phyloP scores from a whole-genome alignment of 176 grass and related monocot species.

The Carex kokanica region DNA sequence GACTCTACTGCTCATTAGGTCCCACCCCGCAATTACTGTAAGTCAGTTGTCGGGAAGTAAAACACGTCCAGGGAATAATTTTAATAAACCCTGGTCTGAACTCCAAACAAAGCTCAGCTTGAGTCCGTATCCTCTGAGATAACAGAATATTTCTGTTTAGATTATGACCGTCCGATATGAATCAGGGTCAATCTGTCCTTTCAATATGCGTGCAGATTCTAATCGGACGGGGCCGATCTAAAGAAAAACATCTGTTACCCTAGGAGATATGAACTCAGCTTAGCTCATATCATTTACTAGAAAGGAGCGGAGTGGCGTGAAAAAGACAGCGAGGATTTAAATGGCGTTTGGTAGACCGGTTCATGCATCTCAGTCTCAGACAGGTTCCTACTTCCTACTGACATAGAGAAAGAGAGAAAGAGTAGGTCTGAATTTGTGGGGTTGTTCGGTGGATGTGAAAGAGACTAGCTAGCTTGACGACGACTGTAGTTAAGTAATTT shows the following conservation, averaged over 20 bases:
- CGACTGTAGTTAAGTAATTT: background rate
- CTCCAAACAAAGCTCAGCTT: background rate
- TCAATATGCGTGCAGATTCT: too few species aligned
- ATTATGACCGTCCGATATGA: too few species aligned
- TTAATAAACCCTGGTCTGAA: background rate
- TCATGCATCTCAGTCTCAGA: constrained; percentile 8
- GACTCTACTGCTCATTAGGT: background rate
- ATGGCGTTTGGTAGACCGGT: constrained; percentile 18
- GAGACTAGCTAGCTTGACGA: constrained; percentile 16
- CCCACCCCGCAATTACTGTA: background rate
- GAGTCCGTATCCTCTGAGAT: background rate
- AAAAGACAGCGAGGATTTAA: background rate
- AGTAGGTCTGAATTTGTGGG: constrained; percentile 1
- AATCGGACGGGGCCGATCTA: too few species aligned
- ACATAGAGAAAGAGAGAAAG: background rate
- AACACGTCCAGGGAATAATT: background rate
- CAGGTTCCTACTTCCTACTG: background rate
- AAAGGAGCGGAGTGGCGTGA: background rate
- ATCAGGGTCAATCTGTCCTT: too few species aligned
- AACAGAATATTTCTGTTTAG: too few species aligned
- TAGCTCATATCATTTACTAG: constrained; percentile 1
- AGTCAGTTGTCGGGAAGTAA: background rate
- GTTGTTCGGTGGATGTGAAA: constrained; percentile 19
- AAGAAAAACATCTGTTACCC: too few species aligned
- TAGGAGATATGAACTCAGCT: background rate